Evolutionary conservation across 345 rosid genomes (phyloP).

Genomic region (Arabis hirsuta): DNA sequence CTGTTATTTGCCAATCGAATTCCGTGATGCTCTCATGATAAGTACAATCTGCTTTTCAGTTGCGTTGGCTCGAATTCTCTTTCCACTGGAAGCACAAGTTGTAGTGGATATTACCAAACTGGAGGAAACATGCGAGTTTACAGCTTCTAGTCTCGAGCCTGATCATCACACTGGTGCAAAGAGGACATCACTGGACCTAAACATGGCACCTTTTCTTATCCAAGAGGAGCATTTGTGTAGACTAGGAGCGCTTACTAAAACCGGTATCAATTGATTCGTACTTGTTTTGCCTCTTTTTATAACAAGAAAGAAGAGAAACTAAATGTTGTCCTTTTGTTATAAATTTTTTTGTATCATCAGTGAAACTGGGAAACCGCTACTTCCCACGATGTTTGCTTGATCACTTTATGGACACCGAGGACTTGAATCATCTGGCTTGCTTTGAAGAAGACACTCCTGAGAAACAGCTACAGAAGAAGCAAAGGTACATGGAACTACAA

Average conservation of each 20-base stretch:
- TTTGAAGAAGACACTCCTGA: constrained; percentile 58
- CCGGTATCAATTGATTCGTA: constrained; percentile 54
- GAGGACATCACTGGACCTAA: constrained; percentile 62
- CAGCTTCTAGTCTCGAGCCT: constrained; percentile 48
- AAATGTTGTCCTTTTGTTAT: background rate
- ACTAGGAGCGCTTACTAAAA: constrained; percentile 64
- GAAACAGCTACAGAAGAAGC: constrained; percentile 55
- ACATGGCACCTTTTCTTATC: constrained; percentile 65
- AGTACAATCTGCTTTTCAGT: constrained; percentile 49
- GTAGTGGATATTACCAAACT: constrained; percentile 66
- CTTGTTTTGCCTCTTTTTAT: background rate
- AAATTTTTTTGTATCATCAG: constrained; percentile 45
- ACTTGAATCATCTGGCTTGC: constrained; percentile 60
- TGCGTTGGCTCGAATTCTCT: constrained; percentile 76
- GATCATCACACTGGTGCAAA: constrained; percentile 42
- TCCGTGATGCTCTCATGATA: background rate
- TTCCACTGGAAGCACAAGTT: constrained; percentile 83
- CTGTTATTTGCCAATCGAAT: background rate
- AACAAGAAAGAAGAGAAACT: background rate
- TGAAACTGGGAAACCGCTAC: constrained; percentile 74
- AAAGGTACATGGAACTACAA: constrained; percentile 65
- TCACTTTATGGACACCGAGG: constrained; percentile 73
- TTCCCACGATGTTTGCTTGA: constrained; percentile 83
- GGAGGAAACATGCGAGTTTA: constrained; percentile 69
- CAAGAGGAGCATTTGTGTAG: constrained; percentile 73